Conservation (phyloP, 306 rosid genomes). For the Adenanthera pavonina region DNA sequence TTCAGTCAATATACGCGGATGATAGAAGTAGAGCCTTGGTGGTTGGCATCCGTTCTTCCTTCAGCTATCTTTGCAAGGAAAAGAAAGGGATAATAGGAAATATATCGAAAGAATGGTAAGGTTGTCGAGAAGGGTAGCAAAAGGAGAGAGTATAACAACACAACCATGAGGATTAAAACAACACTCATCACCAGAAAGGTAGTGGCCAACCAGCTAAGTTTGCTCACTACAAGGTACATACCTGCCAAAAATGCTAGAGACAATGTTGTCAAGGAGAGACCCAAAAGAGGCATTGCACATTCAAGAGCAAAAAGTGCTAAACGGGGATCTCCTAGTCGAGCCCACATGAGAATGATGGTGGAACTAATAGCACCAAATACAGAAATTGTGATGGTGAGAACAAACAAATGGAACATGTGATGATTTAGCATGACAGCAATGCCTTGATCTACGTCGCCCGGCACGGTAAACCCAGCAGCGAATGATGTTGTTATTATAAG, state of each 20-base stretch:
- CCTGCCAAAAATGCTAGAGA: constrained; percentile 50
- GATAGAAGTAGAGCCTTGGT: no score
- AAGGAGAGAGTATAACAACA: background rate
- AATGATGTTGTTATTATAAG: constrained; percentile 44
- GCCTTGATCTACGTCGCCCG: constrained; percentile 26
- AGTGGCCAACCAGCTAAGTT: constrained; percentile 33
- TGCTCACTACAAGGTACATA: constrained; percentile 34
- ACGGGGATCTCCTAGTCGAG: constrained; percentile 27
- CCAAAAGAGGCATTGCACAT: constrained; percentile 37
- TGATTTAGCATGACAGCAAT: background rate
- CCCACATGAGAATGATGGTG: constrained; percentile 45
- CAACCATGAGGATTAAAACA: background rate
- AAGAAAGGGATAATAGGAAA: constrained; percentile 31
- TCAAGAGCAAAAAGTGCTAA: background rate
- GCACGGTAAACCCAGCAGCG: constrained; percentile 42
- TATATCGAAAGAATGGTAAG: background rate
- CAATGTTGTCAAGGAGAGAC: constrained; percentile 33
- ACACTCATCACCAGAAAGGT: background rate
- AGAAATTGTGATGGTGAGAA: constrained; percentile 42
- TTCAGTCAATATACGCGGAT: no score
- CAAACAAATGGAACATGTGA: constrained; percentile 23
- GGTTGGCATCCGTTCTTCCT: background rate
- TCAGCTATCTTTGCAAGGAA: constrained; percentile 4
- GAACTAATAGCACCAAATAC: constrained; percentile 37
- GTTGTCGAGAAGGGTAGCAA: constrained; percentile 25